A percentile compares a stretch with the other conserved stretches of the same genome.
Conservation (phyloP, 2,329 filamentous ascomycete species). For the Fusarium sp. region DNA sequence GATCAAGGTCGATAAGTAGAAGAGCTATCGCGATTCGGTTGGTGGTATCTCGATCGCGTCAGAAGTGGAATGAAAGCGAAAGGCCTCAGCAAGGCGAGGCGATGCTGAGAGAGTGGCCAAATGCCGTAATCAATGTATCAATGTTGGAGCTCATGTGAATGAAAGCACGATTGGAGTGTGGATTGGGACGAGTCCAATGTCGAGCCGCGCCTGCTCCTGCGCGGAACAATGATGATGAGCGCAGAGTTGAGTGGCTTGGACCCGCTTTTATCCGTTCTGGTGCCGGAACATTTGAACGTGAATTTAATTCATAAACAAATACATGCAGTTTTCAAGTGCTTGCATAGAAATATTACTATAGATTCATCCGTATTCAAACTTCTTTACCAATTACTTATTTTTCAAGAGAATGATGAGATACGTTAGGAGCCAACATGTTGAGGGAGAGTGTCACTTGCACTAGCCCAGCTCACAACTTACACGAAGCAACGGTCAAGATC, state of each 20-base stretch:
- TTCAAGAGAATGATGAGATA: neutral
- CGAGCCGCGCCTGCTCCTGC: conserved; percentile 16
- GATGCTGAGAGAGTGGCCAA: neutral
- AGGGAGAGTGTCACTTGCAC: neutral
- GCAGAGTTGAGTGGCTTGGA: neutral
- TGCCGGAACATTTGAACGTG: neutral
- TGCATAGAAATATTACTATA: neutral
- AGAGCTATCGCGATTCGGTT: neutral
- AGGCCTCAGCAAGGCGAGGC: neutral
- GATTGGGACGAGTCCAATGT: neutral
- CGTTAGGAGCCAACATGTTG: neutral
- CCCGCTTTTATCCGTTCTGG: conserved; percentile 25
- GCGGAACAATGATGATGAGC: conserved; percentile 6
- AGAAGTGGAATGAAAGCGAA: neutral
- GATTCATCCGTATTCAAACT: neutral
- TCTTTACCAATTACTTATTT: neutral
- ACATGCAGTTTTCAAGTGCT: neutral
- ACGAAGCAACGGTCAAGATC: neutral
- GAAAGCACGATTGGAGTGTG: neutral
- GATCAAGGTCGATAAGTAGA: neutral
- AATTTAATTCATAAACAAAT: neutral
- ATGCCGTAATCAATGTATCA: neutral
- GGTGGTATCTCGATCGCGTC: neutral
- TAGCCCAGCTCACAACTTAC: neutral
- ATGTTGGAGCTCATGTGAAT: conserved; percentile 4